phyloP scores from a whole-genome alignment of 2,329 filamentous ascomycete genomes.

The Cladosporium sp. region DNA sequence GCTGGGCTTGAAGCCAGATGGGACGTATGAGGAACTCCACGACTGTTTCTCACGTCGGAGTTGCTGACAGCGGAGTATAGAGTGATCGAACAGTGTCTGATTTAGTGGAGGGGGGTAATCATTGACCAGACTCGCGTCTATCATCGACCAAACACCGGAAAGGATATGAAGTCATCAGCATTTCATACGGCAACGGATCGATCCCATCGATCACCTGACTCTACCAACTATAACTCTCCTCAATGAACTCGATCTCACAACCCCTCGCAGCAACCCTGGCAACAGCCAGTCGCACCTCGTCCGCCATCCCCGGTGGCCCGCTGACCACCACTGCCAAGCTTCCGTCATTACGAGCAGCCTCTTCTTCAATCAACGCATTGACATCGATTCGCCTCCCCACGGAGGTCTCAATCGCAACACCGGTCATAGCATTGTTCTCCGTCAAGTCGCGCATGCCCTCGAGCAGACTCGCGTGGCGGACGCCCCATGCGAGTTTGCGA shows the following conservation, averaged over 20 bases:
- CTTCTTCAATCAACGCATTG: constrained; percentile 36
- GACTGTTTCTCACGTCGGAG: not conserved
- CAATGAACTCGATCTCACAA: constrained; percentile 26
- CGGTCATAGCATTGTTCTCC: constrained; percentile 8
- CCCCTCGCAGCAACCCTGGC: constrained; percentile 22
- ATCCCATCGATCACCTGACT: not conserved
- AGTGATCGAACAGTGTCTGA: not conserved
- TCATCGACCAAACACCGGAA: not conserved
- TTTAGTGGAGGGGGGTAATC: fast-evolving
- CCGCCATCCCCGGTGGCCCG: constrained; percentile 46
- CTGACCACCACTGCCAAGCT: constrained; percentile 45
- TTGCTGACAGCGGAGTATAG: not conserved
- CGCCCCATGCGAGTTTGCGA: constrained; percentile 45
- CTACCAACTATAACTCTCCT: constrained; percentile 30
- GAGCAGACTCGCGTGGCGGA: constrained; percentile 34
- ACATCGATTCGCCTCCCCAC: constrained; percentile 42
- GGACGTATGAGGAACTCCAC: too few relatives aligned
- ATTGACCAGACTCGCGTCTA: not conserved
- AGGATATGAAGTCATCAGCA: not conserved
- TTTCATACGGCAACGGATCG: not conserved
- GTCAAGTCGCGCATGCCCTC: constrained; percentile 24
- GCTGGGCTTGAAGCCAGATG: not conserved
- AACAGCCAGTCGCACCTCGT: constrained; percentile 43
- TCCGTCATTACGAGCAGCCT: constrained; percentile 34
- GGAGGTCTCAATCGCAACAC: constrained; percentile 37